These are phyloP conservation scores for Eimeria maxima DNA, from an alignment of 169 alveolate species.

Conservation along the genomic window DNA sequence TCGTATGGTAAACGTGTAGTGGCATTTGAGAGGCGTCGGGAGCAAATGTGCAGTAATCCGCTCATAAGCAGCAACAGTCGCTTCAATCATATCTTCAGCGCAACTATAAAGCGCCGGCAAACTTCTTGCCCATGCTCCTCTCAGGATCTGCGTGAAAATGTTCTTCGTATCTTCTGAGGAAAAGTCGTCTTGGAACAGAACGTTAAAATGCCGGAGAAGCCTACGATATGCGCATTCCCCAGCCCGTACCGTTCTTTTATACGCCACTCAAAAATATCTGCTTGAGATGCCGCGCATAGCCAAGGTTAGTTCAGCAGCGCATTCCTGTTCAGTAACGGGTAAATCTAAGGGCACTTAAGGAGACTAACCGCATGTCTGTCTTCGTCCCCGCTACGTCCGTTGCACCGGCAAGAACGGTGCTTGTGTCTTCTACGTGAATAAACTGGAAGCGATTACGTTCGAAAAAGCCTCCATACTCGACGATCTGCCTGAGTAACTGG, in stretches of 20 bases:
- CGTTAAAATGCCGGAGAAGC: constrained; percentile 64
- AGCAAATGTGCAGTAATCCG: constrained; percentile 92
- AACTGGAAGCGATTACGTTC: constrained; percentile 86
- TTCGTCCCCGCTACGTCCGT: constrained; percentile 35
- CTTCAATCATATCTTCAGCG: constrained; percentile 90
- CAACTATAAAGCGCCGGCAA: constrained; percentile 16
- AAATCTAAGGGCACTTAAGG: not conserved
- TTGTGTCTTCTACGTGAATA: constrained; percentile 71
- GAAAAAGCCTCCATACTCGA: constrained; percentile 97
- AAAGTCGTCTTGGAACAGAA: constrained; percentile 71
- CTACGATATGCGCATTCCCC: constrained; percentile 17
- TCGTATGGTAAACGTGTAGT: constrained; percentile 95
- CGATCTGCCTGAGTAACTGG: constrained; percentile 95
- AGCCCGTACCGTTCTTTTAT: not conserved
- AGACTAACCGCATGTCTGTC: constrained; percentile 65
- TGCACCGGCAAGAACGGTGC: constrained; percentile 56
- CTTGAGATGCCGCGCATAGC: not conserved
- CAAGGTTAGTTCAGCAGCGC: not conserved
- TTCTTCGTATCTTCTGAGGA: constrained; percentile 42
- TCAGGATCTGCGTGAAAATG: constrained; percentile 21
- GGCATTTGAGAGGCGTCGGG: constrained; percentile 97
- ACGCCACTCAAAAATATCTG: not conserved
- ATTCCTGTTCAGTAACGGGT: not conserved
- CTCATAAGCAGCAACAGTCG: constrained; percentile 93
- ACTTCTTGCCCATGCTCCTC: constrained; percentile 50